Evolutionary conservation across 192 early-diverging fungal genomes (phyloP), one percentile per base, ranked within the genome.

Genomic region (Obelidium mucronatum): DNA sequence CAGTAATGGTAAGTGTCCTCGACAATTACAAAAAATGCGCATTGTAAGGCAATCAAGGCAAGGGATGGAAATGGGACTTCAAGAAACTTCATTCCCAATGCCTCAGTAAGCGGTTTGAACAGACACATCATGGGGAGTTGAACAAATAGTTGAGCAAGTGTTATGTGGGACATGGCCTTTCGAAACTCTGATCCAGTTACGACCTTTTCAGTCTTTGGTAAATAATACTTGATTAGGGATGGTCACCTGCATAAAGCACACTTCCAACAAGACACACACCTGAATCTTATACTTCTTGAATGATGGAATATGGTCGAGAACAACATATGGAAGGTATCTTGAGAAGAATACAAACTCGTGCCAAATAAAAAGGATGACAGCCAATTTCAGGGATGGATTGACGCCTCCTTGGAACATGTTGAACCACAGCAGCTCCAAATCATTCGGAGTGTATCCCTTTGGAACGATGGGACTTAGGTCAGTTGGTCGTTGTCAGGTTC

Each of bases 1-100:
- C 88, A 94, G 90, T 97, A 98, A 76, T 96, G 95, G 81, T 89
- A 94, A n/a, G 90, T 86, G 74, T 98, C 96, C 80, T 97, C 95
- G 61, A 92, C 82, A 34, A 97, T 67, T 60, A 98, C 89, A 78
- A 93, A 97, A 70, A 93, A 79, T 24, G 85, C 83, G 39, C 90
- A 85, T 53, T 63, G 74, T 6, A 37, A 13, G 33, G 37, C 34
- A 5, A 76, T 76, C 24, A 65, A 28, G 4, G 33, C n/a, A 0
- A 66, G 13, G 2, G 86, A 81, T 15, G 96, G 96, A 66, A 98
- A 90, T 55, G 96, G 95, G 66, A 92, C 85, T 40, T 91, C 90
- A 5, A 90, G 84, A 48, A 95, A 91, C 51, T 90, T 83, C 90
- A 97, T 97, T 33, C 95, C 97, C 65, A 95, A 89, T 58, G 88